phyloP scores from a whole-genome alignment of 2,329 filamentous ascomycete species.

The Aspergillus phoenicis region DNA sequence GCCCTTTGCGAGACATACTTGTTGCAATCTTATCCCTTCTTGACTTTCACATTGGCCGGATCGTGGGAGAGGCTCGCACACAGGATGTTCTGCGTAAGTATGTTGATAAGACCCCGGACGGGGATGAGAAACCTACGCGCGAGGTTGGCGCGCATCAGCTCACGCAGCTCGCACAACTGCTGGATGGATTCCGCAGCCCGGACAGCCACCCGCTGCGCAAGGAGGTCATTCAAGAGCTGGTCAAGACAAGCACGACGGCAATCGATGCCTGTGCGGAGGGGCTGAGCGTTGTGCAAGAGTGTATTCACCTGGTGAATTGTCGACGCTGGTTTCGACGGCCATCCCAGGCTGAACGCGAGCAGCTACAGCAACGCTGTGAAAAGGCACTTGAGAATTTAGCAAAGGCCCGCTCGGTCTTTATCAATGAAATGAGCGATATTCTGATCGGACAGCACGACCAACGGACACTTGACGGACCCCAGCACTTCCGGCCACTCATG shows the following conservation, averaged over 20 bases:
- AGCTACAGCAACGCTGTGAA: slow-evolving; percentile 26
- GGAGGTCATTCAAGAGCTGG: slow-evolving; percentile 39
- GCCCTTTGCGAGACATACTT: slow-evolving; percentile 41
- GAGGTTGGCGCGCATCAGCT: slow-evolving; percentile 36
- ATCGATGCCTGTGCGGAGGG: slow-evolving; percentile 33
- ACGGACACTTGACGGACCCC: slow-evolving; percentile 24
- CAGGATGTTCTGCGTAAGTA: slow-evolving; percentile 8
- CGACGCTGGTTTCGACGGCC: slow-evolving; percentile 32
- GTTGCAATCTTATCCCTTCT: slow-evolving; percentile 41
- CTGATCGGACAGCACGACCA: slow-evolving; percentile 32
- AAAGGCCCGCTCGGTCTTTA: slow-evolving; percentile 27
- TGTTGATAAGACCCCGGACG: neutral
- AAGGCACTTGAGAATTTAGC: slow-evolving; percentile 30
- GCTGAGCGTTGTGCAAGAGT: slow-evolving; percentile 25
- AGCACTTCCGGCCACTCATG: slow-evolving; percentile 44
- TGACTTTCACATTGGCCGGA: slow-evolving; percentile 46
- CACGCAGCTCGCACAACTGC: slow-evolving; percentile 36
- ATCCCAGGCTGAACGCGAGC: slow-evolving; percentile 22
- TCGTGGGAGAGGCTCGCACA: slow-evolving; percentile 5
- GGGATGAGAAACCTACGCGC: slow-evolving; percentile 23
- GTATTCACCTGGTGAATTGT: slow-evolving; percentile 33
- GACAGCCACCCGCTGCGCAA: slow-evolving; percentile 38
- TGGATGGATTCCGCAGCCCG: slow-evolving; percentile 43
- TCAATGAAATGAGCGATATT: slow-evolving; percentile 42
- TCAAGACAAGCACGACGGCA: slow-evolving; percentile 28